These are phyloP conservation scores for Colletotrichum sp. DNA, from an alignment of 2,329 filamentous ascomycete genomes.

Conservation along the genomic window DNA sequence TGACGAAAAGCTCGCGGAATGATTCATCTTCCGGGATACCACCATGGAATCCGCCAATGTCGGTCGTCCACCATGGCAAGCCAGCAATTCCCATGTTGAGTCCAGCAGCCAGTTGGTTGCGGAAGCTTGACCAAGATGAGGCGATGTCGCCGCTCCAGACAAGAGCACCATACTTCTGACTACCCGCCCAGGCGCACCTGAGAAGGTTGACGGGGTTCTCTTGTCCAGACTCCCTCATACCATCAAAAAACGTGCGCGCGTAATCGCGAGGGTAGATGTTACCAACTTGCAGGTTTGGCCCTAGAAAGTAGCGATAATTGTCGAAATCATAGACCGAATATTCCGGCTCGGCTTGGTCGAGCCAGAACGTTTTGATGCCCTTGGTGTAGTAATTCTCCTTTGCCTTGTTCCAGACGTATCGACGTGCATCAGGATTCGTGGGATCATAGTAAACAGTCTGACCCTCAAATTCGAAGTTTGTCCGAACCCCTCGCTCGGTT, in stretches of 20 bases:
- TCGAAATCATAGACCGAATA: slow-evolving; percentile 71
- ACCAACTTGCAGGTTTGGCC: slow-evolving; percentile 47
- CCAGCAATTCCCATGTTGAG: slow-evolving; percentile 70
- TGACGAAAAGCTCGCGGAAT: slow-evolving; percentile 67
- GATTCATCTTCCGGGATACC: slow-evolving; percentile 58
- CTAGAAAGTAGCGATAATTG: slow-evolving; percentile 63
- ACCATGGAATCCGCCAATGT: slow-evolving; percentile 74
- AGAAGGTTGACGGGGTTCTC: slow-evolving; percentile 61
- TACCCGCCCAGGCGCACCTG: slow-evolving; percentile 55
- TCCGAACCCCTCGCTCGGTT: slow-evolving; percentile 62
- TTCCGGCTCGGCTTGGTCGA: slow-evolving; percentile 73
- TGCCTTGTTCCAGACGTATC: slow-evolving; percentile 63
- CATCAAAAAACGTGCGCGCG: slow-evolving; percentile 64
- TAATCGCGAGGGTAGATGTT: slow-evolving; percentile 67
- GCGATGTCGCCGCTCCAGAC: slow-evolving; percentile 74
- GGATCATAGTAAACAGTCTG: slow-evolving; percentile 67
- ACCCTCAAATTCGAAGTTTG: slow-evolving; percentile 63
- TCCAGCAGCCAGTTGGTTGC: slow-evolving; percentile 66
- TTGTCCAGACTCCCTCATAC: slow-evolving; percentile 58
- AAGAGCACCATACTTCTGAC: slow-evolving; percentile 67
- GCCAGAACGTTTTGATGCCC: slow-evolving; percentile 70
- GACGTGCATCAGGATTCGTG: slow-evolving; percentile 63
- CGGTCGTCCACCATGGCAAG: slow-evolving; percentile 73
- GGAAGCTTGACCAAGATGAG: slow-evolving; percentile 64
- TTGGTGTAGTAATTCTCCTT: slow-evolving; percentile 66